Evolutionary conservation across 352 stramenopile genomes (phyloP).

Genomic region (Albugo laibachii): DNA sequence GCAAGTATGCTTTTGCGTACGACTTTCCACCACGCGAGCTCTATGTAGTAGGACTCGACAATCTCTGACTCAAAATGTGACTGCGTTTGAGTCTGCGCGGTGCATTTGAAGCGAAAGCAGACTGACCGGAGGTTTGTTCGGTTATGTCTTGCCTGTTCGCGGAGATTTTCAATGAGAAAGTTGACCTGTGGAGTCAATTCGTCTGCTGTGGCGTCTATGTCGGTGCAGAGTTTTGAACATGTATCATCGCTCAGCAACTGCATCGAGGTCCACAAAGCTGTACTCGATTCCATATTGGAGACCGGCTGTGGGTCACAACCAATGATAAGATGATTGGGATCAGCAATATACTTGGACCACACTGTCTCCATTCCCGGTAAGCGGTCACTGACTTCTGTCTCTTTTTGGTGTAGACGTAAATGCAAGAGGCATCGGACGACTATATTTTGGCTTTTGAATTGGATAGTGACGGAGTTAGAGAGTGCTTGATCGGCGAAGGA

Average conservation of each 20-base stretch:
- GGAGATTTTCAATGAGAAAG: conserved; percentile 52
- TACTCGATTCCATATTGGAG: not conserved
- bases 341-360: conserved; percentile 13
- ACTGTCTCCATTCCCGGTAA: not conserved
- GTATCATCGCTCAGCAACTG: conserved; percentile 14
- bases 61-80: conserved; percentile 8
- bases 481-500: too few relatives aligned
- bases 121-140: conserved; percentile 30
- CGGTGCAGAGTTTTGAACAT: not conserved
- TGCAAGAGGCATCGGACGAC: too few relatives aligned
- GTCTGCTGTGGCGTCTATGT: conserved; percentile 11
- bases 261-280: conserved; percentile 36
- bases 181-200: conserved; percentile 57
- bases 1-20: conserved; percentile 39
- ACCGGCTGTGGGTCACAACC: not conserved
- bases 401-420: conserved; percentile 14
- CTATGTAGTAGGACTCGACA: conserved; percentile 47
- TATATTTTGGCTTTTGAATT: conserved; percentile 12
- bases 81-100: conserved; percentile 13
- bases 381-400: not conserved
- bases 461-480: conserved; percentile 11
- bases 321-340: conserved; percentile 22
- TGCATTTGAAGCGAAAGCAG: conserved; percentile 21
- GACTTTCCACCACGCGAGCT: conserved; percentile 59
- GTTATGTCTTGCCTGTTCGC: conserved; percentile 57